A percentile compares a stretch with the other conserved stretches of the same genome.
Conservation (phyloP, 495 filamentous ascomycete species). For the Staphylotrichum tortipilum region DNA sequence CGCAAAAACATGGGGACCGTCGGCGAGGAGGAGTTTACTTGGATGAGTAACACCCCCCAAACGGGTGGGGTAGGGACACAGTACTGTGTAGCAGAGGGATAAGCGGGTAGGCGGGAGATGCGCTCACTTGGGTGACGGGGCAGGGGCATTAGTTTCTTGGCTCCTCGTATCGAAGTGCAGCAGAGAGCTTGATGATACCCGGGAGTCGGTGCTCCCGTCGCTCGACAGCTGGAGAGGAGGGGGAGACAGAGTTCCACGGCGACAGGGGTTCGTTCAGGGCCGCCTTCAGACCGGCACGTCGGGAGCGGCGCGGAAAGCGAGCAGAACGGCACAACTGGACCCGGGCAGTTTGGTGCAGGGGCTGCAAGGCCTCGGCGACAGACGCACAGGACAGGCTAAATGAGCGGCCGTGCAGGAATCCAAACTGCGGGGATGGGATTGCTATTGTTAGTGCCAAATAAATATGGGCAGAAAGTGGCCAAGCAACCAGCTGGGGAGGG, state of each 20-base stretch:
- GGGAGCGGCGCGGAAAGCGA: slow-evolving; percentile 16
- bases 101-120: background rate
- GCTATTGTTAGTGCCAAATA: slow-evolving; percentile 9
- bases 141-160: slow-evolving; percentile 9
- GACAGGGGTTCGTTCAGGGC: background rate
- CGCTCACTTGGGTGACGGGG: background rate
- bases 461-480: slow-evolving; percentile 13
- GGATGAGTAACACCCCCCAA: no score
- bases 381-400: slow-evolving; percentile 21
- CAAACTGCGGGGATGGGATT: slow-evolving; percentile 10
- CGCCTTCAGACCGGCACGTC: slow-evolving; percentile 20
- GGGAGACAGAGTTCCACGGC: background rate
- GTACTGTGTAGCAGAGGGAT: background rate
- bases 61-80: no score
- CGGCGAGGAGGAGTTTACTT: no score
- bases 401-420: slow-evolving; percentile 7
- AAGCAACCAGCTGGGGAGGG: background rate
- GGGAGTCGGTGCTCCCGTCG: background rate
- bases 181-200: slow-evolving; percentile 1
- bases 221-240: background rate
- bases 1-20: no score
- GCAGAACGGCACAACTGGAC: background rate
- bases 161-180: slow-evolving; percentile 8
- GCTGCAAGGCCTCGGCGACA: slow-evolving; percentile 6
- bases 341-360: background rate